Evolutionary conservation across 768 basidiomycete genomes (phyloP).

Genomic region (Tephrocybe sp.): DNA sequence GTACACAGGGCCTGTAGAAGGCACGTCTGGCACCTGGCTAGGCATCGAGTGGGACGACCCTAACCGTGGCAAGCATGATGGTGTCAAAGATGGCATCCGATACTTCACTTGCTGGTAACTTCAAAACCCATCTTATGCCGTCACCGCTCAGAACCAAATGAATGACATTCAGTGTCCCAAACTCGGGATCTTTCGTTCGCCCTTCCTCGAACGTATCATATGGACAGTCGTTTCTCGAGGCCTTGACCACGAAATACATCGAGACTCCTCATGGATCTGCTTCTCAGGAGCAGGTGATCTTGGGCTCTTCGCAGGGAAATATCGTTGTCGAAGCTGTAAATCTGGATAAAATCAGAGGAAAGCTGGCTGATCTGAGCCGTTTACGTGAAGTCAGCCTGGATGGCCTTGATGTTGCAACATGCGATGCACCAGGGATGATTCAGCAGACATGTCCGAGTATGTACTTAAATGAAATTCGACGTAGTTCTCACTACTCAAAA

Average conservation of each 20-base stretch:
- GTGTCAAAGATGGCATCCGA: conserved; percentile 68
- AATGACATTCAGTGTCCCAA: conserved; percentile 44
- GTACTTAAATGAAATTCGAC: conserved; percentile 23
- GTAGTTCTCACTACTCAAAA: conserved; percentile 7
- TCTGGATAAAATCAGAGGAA: conserved; percentile 74
- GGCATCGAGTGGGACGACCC: conserved; percentile 98
- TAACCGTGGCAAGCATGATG: conserved; percentile 83
- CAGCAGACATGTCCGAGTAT: conserved; percentile 66
- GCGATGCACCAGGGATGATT: conserved; percentile 52
- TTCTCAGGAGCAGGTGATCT: conserved; percentile 59
- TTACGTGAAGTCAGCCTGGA: conserved; percentile 84
- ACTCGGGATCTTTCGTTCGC: conserved; percentile 81
- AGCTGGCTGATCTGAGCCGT: conserved; percentile 62
- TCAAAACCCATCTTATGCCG: conserved; percentile 20
- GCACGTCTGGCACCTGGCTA: conserved; percentile 75
- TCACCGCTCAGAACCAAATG: conserved; percentile 9
- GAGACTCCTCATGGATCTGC: conserved; percentile 54
- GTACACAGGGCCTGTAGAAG: conserved; percentile 65
- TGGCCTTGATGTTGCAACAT: conserved; percentile 54
- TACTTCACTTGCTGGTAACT: conserved; percentile 80
- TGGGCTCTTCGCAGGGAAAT: conserved; percentile 81
- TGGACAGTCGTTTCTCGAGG: conserved; percentile 73
- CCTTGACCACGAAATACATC: conserved; percentile 77
- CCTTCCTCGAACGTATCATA: conserved; percentile 57
- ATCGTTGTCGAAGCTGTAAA: conserved; percentile 88